Evolutionary conservation across 768 basidiomycete genomes (phyloP).

Genomic region (Suillus plorans): DNA sequence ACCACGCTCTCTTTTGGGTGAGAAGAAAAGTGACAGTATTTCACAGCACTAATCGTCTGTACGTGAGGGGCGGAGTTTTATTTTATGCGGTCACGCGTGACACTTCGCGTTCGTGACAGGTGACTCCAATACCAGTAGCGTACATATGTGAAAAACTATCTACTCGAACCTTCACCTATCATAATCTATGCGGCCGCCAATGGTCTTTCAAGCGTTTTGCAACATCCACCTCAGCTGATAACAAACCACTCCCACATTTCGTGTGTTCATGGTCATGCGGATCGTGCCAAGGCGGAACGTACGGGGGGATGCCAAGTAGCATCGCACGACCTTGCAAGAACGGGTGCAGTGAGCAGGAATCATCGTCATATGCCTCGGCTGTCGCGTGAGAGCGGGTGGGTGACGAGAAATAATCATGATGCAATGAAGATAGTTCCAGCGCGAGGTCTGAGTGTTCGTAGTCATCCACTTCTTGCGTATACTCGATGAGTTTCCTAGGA

Average conservation of each 20-base stretch:
- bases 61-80: slow-evolving; percentile 1
- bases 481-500: slow-evolving; percentile 11
- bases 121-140: neutral
- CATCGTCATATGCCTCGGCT: neutral
- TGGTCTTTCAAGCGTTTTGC: slow-evolving; percentile 55
- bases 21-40: neutral
- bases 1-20: slow-evolving; percentile 2
- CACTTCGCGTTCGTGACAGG: slow-evolving; percentile 2
- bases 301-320: slow-evolving; percentile 36
- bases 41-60: neutral
- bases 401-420: slow-evolving; percentile 6
- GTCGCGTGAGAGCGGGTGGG: neutral
- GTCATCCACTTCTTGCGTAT: neutral
- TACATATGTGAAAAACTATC: neutral
- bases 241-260: slow-evolving; percentile 26
- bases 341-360: slow-evolving; percentile 4
- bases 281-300: slow-evolving; percentile 8
- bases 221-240: slow-evolving; percentile 61
- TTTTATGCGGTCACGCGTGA: slow-evolving; percentile 1
- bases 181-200: slow-evolving; percentile 66
- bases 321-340: slow-evolving; percentile 58
- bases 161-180: slow-evolving; percentile 10
- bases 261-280: slow-evolving; percentile 5
- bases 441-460: slow-evolving; percentile 4
- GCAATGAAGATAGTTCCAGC: slow-evolving; percentile 10